These are phyloP conservation scores for Diaporthe citrichinensis DNA, from an alignment of 2,329 filamentous ascomycete species.

Conservation along the genomic window DNA sequence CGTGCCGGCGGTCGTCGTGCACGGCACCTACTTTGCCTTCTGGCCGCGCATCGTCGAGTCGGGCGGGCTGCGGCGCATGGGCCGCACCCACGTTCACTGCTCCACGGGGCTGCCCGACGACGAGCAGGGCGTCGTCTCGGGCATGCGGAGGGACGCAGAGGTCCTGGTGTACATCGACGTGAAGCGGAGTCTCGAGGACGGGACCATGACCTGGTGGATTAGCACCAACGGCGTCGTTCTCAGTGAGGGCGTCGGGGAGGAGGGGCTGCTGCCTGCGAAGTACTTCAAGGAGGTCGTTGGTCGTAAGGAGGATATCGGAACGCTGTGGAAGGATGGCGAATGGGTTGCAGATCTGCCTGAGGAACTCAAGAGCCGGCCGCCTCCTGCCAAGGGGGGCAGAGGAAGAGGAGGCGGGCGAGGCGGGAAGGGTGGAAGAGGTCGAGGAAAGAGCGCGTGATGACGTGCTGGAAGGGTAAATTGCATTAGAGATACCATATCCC, in stretches of 20 bases:
- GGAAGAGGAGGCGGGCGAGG: conserved; percentile 44
- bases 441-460: conserved; percentile 41
- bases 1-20: conserved; percentile 79
- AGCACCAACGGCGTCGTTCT: conserved; percentile 85
- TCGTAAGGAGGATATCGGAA: conserved; percentile 68
- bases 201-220: conserved; percentile 78
- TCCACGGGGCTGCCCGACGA: conserved; percentile 77
- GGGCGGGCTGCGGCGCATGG: conserved; percentile 87
- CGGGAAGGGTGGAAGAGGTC: conserved; percentile 17
- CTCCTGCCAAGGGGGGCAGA: conserved; percentile 62
- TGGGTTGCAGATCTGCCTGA: conserved; percentile 77
- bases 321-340: conserved; percentile 80
- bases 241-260: conserved; percentile 68
- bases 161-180: conserved; percentile 85
- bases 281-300: conserved; percentile 80
- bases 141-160: conserved; percentile 85
- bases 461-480: neutral
- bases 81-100: conserved; percentile 90
- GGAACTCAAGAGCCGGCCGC: conserved; percentile 64
- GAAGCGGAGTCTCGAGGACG: conserved; percentile 72
- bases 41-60: conserved; percentile 82
- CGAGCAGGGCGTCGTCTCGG: conserved; percentile 74
- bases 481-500: too few species aligned
- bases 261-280: conserved; percentile 73
- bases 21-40: conserved; percentile 89